phyloP scores from a whole-genome alignment of 345 rosid species.

The Lumnitzera littorea region DNA sequence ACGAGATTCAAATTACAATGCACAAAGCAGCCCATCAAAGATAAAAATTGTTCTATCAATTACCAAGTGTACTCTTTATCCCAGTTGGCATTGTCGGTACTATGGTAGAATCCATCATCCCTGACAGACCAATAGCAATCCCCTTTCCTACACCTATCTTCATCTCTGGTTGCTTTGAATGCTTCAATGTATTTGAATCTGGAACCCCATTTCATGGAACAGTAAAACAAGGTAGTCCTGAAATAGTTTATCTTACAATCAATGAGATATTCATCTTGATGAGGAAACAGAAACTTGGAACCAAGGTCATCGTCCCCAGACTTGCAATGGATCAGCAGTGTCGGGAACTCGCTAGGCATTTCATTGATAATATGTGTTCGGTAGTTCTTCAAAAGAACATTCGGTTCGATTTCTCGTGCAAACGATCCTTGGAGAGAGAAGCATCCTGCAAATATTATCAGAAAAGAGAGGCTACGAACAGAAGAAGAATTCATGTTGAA shows the following conservation, averaged over 20 bases:
- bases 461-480: too few relatives aligned
- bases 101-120: constrained; percentile 4
- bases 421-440: too few relatives aligned
- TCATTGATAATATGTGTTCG: constrained; percentile 4
- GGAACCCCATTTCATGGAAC: constrained; percentile 1
- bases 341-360: not conserved
- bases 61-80: not conserved
- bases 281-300: not conserved
- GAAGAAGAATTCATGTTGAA: too few relatives aligned
- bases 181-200: not conserved
- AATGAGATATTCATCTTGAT: constrained; percentile 1
- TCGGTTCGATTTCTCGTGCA: too few relatives aligned
- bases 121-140: constrained; percentile 8
- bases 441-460: too few relatives aligned
- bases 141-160: not conserved
- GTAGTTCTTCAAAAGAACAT: not conserved
- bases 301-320: constrained; percentile 7
- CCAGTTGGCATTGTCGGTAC: constrained; percentile 5
- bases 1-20: too few relatives aligned
- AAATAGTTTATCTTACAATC: not conserved
- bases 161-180: constrained; percentile 5
- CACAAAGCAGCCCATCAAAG: too few relatives aligned
- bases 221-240: constrained; percentile 7
- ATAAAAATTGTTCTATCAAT: too few relatives aligned
- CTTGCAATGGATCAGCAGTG: not conserved